Evolutionary conservation across 331 rosid species (phyloP).

Genomic region (Arachis monticola): DNA sequence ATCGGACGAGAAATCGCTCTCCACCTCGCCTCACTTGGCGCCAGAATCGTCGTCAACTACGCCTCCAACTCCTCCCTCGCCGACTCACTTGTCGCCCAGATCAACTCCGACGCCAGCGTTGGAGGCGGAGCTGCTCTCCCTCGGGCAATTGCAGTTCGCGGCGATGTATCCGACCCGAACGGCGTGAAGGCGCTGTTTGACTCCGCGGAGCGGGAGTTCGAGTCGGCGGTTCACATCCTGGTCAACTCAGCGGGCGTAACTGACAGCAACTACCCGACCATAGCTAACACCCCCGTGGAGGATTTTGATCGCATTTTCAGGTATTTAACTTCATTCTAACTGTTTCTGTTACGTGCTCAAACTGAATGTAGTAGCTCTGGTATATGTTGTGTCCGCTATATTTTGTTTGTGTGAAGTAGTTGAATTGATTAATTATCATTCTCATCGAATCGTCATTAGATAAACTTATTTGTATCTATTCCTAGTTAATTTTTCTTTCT

Average conservation of each 20-base stretch:
- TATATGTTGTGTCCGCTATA: not conserved
- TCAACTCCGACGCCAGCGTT: conserved; percentile 31
- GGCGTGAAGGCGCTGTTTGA: conserved; percentile 49
- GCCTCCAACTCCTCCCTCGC: conserved; percentile 45
- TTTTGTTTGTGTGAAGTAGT: not conserved
- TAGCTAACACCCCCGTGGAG: conserved; percentile 39
- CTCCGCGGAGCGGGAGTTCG: conserved; percentile 44
- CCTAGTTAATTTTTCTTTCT: not conserved
- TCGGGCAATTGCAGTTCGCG: conserved; percentile 39
- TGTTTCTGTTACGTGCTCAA: not conserved
- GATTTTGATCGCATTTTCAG: not conserved
- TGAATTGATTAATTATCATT: not conserved
- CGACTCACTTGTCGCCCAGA: conserved; percentile 32
- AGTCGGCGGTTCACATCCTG: conserved; percentile 48
- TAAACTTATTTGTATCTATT: not conserved
- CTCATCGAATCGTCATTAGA: not conserved
- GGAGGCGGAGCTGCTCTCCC: not conserved
- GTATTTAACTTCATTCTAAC: not conserved
- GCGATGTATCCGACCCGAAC: conserved; percentile 46
- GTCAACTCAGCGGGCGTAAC: conserved; percentile 48
- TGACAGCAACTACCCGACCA: conserved; percentile 31
- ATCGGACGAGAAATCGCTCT: conserved; percentile 48
- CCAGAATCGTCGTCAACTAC: conserved; percentile 43
- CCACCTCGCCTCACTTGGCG: conserved; percentile 48
- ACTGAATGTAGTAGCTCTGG: not conserved